phyloP scores from a whole-genome alignment of 257 asterid species.

The Leonotis leonurus region DNA sequence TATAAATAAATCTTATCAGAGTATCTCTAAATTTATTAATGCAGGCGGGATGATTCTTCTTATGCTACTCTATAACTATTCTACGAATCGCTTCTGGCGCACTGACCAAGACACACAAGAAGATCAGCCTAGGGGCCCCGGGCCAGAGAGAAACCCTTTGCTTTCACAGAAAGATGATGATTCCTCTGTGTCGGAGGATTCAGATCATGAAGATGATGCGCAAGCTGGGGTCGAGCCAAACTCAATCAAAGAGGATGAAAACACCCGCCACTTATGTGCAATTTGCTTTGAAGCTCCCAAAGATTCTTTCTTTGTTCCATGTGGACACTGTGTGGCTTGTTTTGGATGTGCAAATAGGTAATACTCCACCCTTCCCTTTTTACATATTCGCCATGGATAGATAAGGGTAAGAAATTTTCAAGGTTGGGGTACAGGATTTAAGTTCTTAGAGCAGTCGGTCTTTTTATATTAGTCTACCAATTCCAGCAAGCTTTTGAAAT shows the following conservation, averaged over 20 bases:
- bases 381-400: background rate
- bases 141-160: constrained; percentile 49
- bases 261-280: constrained; percentile 47
- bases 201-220: constrained; percentile 30
- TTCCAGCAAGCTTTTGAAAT: background rate
- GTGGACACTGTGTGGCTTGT: constrained; percentile 86
- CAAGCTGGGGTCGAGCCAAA: constrained; percentile 17
- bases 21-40: constrained; percentile 2
- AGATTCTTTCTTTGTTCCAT: constrained; percentile 78
- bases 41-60: constrained; percentile 52
- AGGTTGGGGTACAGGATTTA: background rate
- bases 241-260: constrained; percentile 36
- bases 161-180: constrained; percentile 51
- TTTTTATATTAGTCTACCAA: background rate
- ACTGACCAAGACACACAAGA: constrained; percentile 21
- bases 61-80: constrained; percentile 32
- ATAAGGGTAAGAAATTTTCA: background rate
- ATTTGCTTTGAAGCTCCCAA: constrained; percentile 85
- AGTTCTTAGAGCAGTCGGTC: background rate
- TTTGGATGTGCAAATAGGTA: constrained; percentile 75
- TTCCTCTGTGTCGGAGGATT: constrained; percentile 36
- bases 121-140: constrained; percentile 22
- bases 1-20: background rate
- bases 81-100: constrained; percentile 22
- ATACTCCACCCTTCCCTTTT: constrained; percentile 1